Evolutionary conservation across 345 rosid species (phyloP), one percentile per base, ranked within the genome.

Genomic region (Laguncularia racemosa): DNA sequence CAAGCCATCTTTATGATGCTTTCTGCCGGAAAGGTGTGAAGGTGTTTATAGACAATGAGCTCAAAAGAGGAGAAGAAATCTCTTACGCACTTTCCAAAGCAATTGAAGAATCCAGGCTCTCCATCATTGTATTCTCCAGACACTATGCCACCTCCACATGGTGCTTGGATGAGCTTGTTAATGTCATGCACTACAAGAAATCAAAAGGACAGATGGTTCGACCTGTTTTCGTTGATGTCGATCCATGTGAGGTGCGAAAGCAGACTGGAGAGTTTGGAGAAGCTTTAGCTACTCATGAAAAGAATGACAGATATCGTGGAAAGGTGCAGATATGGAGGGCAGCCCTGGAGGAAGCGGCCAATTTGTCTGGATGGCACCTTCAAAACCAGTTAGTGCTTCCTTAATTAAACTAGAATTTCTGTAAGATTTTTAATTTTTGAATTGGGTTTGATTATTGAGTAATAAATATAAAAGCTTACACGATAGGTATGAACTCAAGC

Each of bases 151-250:
- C 20, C 16, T 61, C 64, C 3, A 18, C 50, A 2, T 53, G 57
- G 64, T 52, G 64, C 64, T 20, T 61, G 56, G 64, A 61, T 13
- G 64, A 61, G 57, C 56, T 61, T 43, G 64, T 9, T 4, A 15
- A 14, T 47, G 43, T 60, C 12, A 20, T 50, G 28, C 49, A 60
- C 49, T 52, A 56, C 48, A 51, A 28, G 52, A 44, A 52, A 20
- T 33, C 12, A 38, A 52, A 8, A 11, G 64, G 56, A n/a, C 55
- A 60, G 7, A 40, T 52, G 6, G 26, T 60, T 6, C 48, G 50
- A 17, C 64, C 64, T 20, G 48, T 60, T 17, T 60, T 60, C 33
- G 50, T 50, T 20, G 18, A 44, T 12, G 57, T 60, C 33, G 43
- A 60, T 16, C 64, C 64, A 14, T 6, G 18, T n/a, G 17, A 60